These are phyloP conservation scores for Vigna hirtella DNA, from an alignment of 306 rosid genomes.

Conservation along the genomic window DNA sequence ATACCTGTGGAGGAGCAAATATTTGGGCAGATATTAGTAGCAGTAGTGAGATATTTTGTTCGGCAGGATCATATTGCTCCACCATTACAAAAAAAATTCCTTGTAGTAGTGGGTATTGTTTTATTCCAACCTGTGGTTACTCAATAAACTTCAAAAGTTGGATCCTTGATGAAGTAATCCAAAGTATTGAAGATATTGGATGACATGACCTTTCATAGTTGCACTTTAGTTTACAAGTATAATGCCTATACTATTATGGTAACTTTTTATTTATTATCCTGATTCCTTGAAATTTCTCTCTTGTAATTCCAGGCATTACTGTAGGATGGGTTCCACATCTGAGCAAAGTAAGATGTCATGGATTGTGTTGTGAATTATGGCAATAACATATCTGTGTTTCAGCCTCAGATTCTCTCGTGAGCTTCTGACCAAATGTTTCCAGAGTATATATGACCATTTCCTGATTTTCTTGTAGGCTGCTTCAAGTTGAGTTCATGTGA, in stretches of 20 bases:
- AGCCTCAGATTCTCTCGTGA: neutral
- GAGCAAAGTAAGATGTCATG: constrained; percentile 59
- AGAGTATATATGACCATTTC: constrained; percentile 38
- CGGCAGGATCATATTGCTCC: constrained; percentile 82
- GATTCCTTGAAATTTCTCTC: constrained; percentile 29
- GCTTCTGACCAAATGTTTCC: neutral
- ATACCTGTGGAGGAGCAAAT: constrained; percentile 89
- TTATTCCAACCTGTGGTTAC: constrained; percentile 33
- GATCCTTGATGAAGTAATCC: constrained; percentile 13
- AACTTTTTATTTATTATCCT: constrained; percentile 16
- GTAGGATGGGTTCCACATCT: constrained; percentile 79
- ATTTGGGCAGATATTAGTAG: constrained; percentile 75
- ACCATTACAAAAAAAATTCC: constrained; percentile 52
- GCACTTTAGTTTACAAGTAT: neutral
- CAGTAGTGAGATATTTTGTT: constrained; percentile 69
- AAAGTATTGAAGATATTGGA: constrained; percentile 11
- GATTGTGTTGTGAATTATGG: constrained; percentile 18
- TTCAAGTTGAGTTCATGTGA: constrained; percentile 73
- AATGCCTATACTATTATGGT: neutral
- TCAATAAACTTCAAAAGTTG: constrained; percentile 18
- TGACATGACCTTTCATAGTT: constrained; percentile 4
- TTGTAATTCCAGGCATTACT: constrained; percentile 69
- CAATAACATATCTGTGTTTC: neutral
- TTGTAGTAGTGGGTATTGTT: constrained; percentile 77
- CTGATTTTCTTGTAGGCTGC: constrained; percentile 62